Evolutionary conservation across 2,329 filamentous ascomycete genomes (phyloP), one percentile per base, ranked within the genome.

Genomic region (Triangularia setosa): DNA sequence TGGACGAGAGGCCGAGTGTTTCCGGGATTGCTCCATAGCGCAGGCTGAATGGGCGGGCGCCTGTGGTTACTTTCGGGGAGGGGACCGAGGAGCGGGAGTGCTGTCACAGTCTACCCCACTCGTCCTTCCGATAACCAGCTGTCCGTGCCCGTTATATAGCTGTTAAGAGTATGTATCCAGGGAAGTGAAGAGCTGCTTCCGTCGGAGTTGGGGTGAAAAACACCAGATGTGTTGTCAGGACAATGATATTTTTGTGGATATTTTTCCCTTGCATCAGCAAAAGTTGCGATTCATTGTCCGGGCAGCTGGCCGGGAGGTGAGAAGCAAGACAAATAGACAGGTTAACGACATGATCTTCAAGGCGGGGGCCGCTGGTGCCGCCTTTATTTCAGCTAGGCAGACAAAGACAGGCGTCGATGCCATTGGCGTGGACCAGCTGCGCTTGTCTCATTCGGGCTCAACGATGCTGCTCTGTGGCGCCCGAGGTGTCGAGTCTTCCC

Each of bases 1-100:
- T n/a, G 68, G 67, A 21, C 62, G 59, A 25, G 64, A 58, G 16
- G 64, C 62, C 24, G 60, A 60, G 12, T 58, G 44, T 40, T 48
- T 61, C 58, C 53, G 23, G 2, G 40, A 27, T 27, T 25, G 53
- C n/a, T 69, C 65, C 65, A 69, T 67, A 44, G 40, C 8, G 48
- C 48, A 54, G 48, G 48, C 12, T 40, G 18, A 52, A 18, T 4
- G 52, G 52, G 11, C 16, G 16, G 23, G 52, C 25, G 44, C 44
- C n/a, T 33, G 30, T 33, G 30, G 30, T 33, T 33, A 33, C 30
- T 8, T 33, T 33, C 30, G 30, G n/a, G 40, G n/a, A 2, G 6
- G 40, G 16, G 40, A 44, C 35, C n/a, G 35, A 44, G 35, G 40
- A 55, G 25, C 24, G 23, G 52, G 12, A 55, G 52, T 55, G 2